Percentiles rank a stretch among this genome's conserved stretches.
phyloP scores from a whole-genome alignment of 441 rosid species.

The Isatis lusitanica region DNA sequence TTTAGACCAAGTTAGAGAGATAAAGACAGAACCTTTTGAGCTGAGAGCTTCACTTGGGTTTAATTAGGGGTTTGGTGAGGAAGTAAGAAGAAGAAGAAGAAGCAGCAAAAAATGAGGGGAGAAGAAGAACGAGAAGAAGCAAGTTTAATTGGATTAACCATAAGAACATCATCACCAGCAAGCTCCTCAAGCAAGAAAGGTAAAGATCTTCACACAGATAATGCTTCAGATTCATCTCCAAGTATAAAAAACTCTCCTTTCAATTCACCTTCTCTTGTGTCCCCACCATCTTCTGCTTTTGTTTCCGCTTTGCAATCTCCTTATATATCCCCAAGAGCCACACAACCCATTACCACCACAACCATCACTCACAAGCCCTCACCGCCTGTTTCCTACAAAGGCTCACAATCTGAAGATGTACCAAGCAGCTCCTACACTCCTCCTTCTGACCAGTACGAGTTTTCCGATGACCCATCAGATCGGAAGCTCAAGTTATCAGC shows the following conservation, averaged over 20 bases:
- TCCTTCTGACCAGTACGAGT: conserved; percentile 79
- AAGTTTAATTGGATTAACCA: conserved; percentile 52
- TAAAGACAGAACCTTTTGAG: conserved; percentile 28
- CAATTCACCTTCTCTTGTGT: conserved; percentile 72
- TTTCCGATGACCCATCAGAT: conserved; percentile 67
- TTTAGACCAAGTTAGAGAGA: conserved; percentile 28
- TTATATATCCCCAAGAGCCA: conserved; percentile 82
- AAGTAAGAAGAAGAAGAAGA: conserved; percentile 16
- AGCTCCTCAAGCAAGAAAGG: conserved; percentile 44
- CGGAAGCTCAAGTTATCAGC: conserved; percentile 63
- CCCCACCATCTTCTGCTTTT: conserved; percentile 95
- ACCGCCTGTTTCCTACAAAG: conserved; percentile 44
- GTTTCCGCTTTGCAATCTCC: conserved; percentile 95
- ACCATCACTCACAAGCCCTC: conserved; percentile 41
- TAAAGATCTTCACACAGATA: conserved; percentile 29
- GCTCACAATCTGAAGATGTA: conserved; percentile 72
- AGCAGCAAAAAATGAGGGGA: conserved; percentile 13
- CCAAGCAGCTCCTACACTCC: conserved; percentile 94
- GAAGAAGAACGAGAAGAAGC: conserved; percentile 37
- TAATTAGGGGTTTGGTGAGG: conserved; percentile 10
- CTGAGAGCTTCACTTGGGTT: conserved; percentile 24
- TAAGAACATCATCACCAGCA: conserved; percentile 53
- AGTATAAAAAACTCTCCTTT: conserved; percentile 49
- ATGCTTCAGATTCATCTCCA: conserved; percentile 49
- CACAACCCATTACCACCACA: conserved; percentile 30